These are phyloP conservation scores for Botrytis cinerea DNA, from an alignment of 2,329 filamentous ascomycete genomes.

Conservation along the genomic window DNA sequence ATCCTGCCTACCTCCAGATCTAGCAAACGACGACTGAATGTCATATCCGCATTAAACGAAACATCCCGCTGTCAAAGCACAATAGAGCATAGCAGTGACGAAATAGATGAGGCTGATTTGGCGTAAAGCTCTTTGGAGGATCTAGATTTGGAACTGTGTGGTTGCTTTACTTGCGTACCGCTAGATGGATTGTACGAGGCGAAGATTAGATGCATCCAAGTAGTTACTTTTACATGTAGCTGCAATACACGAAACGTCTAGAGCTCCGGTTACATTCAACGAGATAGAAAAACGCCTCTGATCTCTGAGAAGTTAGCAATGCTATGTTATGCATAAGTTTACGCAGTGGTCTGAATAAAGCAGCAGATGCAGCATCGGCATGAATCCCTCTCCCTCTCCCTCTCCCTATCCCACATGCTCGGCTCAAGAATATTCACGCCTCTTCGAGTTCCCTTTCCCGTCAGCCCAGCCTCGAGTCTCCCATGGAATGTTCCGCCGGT, in stretches of 20 bases:
- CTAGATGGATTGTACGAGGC: background rate
- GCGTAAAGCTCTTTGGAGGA: background rate
- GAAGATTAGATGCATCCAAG: background rate
- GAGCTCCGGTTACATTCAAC: background rate
- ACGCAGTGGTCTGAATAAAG: background rate
- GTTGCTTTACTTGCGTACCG: background rate
- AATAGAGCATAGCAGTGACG: background rate
- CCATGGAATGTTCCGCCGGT: slow-evolving; percentile 5
- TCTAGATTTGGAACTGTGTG: too few relatives aligned
- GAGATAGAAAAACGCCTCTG: background rate
- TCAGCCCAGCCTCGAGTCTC: background rate
- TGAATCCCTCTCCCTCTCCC: too few relatives aligned
- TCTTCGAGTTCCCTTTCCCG: background rate
- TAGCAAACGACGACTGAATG: background rate
- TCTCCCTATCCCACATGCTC: background rate
- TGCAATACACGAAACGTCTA: too few relatives aligned
- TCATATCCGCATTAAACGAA: background rate
- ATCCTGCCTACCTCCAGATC: background rate
- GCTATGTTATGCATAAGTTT: slow-evolving; percentile 10
- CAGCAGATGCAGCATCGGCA: background rate
- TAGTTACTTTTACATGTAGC: too few relatives aligned
- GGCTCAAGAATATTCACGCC: background rate
- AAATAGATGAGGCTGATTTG: background rate
- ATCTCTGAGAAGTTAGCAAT: background rate
- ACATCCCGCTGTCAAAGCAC: slow-evolving; percentile 10